phyloP scores from a whole-genome alignment of 2,329 filamentous ascomycete genomes.

The Cladosporium sp. region DNA sequence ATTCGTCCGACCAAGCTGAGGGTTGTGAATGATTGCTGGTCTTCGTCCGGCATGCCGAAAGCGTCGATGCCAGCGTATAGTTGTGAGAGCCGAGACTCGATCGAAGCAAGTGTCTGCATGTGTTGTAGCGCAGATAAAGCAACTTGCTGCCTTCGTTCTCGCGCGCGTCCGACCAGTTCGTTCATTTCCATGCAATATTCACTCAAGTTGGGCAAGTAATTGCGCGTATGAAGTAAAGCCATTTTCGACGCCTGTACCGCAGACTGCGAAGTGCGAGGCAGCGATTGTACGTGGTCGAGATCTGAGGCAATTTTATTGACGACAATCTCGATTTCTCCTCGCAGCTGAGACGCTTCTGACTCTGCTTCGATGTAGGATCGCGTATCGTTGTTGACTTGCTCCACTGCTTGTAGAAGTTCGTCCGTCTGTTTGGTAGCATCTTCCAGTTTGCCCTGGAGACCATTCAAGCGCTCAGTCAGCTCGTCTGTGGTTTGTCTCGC shows the following conservation, averaged over 20 bases:
- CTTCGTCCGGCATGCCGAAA: slow-evolving; percentile 69
- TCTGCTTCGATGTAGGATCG: slow-evolving; percentile 18
- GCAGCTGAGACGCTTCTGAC: slow-evolving; percentile 62
- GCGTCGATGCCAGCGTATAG: slow-evolving; percentile 69
- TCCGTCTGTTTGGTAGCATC: slow-evolving; percentile 40
- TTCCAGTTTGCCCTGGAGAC: slow-evolving; percentile 40
- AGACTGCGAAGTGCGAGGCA: slow-evolving; percentile 63
- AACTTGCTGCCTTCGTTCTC: slow-evolving; percentile 63
- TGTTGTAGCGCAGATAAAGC: slow-evolving; percentile 63
- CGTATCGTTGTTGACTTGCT: slow-evolving; percentile 36
- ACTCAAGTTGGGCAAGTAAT: slow-evolving; percentile 57
- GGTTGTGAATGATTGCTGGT: slow-evolving; percentile 74
- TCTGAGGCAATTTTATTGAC: slow-evolving; percentile 84
- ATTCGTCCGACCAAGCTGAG: slow-evolving; percentile 76
- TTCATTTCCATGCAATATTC: slow-evolving; percentile 56
- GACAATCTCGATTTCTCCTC: slow-evolving; percentile 82
- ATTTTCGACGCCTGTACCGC: slow-evolving; percentile 60
- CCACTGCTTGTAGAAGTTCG: slow-evolving; percentile 41
- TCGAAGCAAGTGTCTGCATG: slow-evolving; percentile 77
- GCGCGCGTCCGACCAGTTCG: slow-evolving; percentile 47
- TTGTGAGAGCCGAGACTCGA: slow-evolving; percentile 70
- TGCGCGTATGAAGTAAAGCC: slow-evolving; percentile 59
- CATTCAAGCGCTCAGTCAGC: slow-evolving; percentile 54
- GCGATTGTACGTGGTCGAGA: slow-evolving; percentile 69
- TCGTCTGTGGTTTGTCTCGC: slow-evolving; percentile 60